phyloP scores from a whole-genome alignment of 1,284 basidiomycete genomes.

The Ustilago bromivora region DNA sequence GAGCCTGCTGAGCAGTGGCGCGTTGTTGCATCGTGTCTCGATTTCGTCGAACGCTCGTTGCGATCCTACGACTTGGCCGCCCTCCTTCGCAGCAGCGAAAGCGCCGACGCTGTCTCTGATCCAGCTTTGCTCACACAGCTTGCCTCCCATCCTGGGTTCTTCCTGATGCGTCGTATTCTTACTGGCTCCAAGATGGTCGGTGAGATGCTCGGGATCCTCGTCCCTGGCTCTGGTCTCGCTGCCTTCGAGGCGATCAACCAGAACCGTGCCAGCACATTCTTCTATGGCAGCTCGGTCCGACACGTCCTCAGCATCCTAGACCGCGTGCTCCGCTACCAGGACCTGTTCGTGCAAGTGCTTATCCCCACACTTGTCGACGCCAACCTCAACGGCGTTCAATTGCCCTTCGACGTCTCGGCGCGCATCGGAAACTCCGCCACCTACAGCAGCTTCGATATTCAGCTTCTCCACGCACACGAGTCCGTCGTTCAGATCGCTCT shows the following conservation, averaged over 20 bases:
- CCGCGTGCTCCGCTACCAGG: slow-evolving; percentile 85
- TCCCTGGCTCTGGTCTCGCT: slow-evolving; percentile 57
- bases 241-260: slow-evolving; percentile 74
- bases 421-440: slow-evolving; percentile 67
- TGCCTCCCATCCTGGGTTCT: slow-evolving; percentile 83
- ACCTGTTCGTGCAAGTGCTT: slow-evolving; percentile 88
- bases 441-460: slow-evolving; percentile 82
- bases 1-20: slow-evolving; percentile 84
- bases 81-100: slow-evolving; percentile 38
- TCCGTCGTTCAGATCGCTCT: slow-evolving; percentile 86
- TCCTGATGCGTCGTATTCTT: slow-evolving; percentile 83
- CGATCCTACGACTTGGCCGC: slow-evolving; percentile 80
- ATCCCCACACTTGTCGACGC: slow-evolving; percentile 80
- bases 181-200: slow-evolving; percentile 79
- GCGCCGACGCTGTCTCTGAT: slow-evolving; percentile 48
- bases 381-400: slow-evolving; percentile 32
- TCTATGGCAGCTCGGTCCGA: slow-evolving; percentile 80
- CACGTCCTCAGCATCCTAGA: slow-evolving; percentile 85
- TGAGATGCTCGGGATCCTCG: slow-evolving; percentile 80
- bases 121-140: slow-evolving; percentile 69
- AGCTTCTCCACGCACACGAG: slow-evolving; percentile 76
- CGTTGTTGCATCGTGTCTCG: slow-evolving; percentile 84
- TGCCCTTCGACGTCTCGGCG: slow-evolving; percentile 50
- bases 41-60: slow-evolving; percentile 85
- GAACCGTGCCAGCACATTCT: slow-evolving; percentile 76